Percentiles rank a stretch among this genome's conserved stretches.
Conservation (phyloP, 1,284 basidiomycete genomes). For the Boletellus sp. region DNA sequence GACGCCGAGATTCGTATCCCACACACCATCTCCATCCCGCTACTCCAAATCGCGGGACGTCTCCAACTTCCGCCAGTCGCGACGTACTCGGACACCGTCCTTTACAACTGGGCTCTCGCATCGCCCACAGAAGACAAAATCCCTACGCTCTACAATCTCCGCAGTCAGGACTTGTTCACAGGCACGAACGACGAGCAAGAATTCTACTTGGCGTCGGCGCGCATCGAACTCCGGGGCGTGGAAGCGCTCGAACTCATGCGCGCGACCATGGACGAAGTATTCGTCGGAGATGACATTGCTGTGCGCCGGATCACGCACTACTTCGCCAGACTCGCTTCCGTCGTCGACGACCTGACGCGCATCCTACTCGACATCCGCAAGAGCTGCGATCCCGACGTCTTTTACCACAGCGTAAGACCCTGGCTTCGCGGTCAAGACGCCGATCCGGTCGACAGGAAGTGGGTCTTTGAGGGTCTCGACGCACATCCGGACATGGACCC, state of each 20-base stretch:
- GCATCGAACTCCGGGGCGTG: constrained; percentile 91
- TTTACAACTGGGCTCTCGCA: constrained; percentile 85
- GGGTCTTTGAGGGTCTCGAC: constrained; percentile 80
- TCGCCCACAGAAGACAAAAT: constrained; percentile 12
- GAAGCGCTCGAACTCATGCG: constrained; percentile 86
- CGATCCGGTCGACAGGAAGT: constrained; percentile 55
- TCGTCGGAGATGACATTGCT: constrained; percentile 82
- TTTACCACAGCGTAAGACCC: constrained; percentile 84
- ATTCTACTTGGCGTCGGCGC: constrained; percentile 85
- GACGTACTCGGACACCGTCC: constrained; percentile 90
- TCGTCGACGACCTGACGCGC: constrained; percentile 63
- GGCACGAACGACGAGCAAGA: constrained; percentile 81
- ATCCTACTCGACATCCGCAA: constrained; percentile 66
- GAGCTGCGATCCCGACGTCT: constrained; percentile 75
- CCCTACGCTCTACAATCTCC: constrained; percentile 52
- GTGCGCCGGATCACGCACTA: constrained; percentile 71
- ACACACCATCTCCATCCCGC: constrained; percentile 69
- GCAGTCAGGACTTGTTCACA: constrained; percentile 74
- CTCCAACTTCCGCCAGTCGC: constrained; percentile 87
- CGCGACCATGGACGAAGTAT: constrained; percentile 86
- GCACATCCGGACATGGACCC: constrained; percentile 44
- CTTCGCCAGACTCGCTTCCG: constrained; percentile 60
- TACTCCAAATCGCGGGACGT: constrained; percentile 70
- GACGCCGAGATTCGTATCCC: constrained; percentile 61
- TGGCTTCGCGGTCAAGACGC: constrained; percentile 91